Percentiles rank a stretch among this genome's conserved stretches.
These are phyloP conservation scores for Elymus sibiricus DNA, from an alignment of 176 grass and related monocot genomes.

Conservation along the genomic window DNA sequence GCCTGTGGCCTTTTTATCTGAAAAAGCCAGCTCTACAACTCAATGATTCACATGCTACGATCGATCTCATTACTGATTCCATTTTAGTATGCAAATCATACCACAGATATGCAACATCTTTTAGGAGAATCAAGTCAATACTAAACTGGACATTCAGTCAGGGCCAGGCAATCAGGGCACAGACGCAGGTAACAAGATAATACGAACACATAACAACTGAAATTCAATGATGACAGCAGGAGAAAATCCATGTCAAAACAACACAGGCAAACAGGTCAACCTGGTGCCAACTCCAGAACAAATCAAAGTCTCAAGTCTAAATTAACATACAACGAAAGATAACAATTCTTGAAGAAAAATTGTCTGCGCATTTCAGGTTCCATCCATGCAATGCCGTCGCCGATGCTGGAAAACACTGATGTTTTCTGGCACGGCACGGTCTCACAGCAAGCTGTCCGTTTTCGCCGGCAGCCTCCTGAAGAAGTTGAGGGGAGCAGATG, in stretches of 20 bases:
- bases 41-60: not conserved
- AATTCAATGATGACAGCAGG: not conserved
- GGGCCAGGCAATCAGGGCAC: too few relatives aligned
- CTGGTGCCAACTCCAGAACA: slow-evolving; percentile 1
- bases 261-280: not conserved
- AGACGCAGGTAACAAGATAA: not conserved
- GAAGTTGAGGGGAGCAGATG: slow-evolving; percentile 60
- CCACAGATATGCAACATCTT: not conserved
- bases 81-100: not conserved
- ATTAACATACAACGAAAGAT: slow-evolving; percentile 7
- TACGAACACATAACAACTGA: not conserved
- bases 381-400: not conserved
- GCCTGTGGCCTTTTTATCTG: not conserved
- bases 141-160: too few relatives aligned
- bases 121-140: too few relatives aligned
- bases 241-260: slow-evolving; percentile 13
- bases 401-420: not conserved
- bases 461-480: slow-evolving; percentile 53
- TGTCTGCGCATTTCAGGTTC: not conserved
- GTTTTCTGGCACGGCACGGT: not conserved
- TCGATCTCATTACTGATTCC: not conserved
- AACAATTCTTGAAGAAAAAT: not conserved
- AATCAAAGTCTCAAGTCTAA: not conserved
- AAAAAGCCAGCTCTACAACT: not conserved
- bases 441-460: slow-evolving; percentile 49